A percentile compares a stretch with the other conserved stretches of the same genome.
Evolutionary conservation across 1,284 basidiomycete species (phyloP).

Genomic region (Somion occarium): DNA sequence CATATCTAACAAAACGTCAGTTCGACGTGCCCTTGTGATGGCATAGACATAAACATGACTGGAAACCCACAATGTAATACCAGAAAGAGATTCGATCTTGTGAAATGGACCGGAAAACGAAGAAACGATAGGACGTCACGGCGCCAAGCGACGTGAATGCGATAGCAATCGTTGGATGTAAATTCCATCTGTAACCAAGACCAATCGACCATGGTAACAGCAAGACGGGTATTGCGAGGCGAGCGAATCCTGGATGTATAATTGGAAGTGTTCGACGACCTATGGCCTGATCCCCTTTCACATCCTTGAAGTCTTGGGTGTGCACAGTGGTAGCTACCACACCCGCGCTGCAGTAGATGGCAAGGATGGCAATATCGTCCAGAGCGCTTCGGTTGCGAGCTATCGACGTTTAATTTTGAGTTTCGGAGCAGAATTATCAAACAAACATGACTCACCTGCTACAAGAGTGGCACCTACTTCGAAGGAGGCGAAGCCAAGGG

Average conservation of each 20-base stretch:
- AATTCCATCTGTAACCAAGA: conserved; percentile 10
- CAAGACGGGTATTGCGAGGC: conserved; percentile 12
- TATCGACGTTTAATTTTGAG: not conserved
- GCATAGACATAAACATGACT: not conserved
- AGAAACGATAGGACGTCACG: not conserved
- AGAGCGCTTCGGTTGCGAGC: not conserved
- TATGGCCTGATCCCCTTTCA: conserved; percentile 23
- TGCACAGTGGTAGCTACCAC: conserved; percentile 28
- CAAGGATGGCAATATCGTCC: conserved; percentile 1
- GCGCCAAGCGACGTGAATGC: not conserved
- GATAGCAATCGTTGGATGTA: not conserved
- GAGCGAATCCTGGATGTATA: conserved; percentile 19
- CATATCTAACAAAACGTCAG: not conserved
- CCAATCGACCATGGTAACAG: conserved; percentile 15
- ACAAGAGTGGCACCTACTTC: conserved; percentile 35
- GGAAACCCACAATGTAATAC: not conserved
- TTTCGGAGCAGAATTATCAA: not conserved
- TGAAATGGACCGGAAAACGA: not conserved
- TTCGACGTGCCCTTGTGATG: not conserved
- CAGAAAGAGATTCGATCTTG: not conserved
- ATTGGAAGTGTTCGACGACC: conserved; percentile 30
- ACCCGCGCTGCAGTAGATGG: conserved; percentile 11
- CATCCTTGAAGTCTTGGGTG: conserved; percentile 31
- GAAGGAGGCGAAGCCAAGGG: conserved; percentile 31
- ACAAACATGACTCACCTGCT: conserved; percentile 17